Base-by-base conservation (phyloP, 1,139 yeast species). In the Ashbya aceris region DNA sequence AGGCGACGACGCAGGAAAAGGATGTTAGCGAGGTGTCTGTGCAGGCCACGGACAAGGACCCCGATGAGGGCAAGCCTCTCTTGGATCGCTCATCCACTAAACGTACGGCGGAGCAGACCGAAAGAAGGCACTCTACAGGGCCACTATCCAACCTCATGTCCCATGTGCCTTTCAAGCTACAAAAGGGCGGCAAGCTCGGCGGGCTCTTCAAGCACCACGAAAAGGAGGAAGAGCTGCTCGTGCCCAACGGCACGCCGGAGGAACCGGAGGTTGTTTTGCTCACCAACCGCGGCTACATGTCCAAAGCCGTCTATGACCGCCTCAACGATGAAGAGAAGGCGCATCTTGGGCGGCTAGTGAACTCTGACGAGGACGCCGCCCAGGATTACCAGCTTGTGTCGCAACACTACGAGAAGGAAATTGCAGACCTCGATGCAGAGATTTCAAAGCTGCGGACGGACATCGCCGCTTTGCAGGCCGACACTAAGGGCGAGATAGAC, bases 271-370 rank as follows among this genome's bases (percentile, higher is more conserved):
- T 42, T 23, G 46, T 60, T 8, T 56, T 58, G 10, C 52, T 49
- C 30, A 50, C 59, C 2, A 49, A 48, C 11, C 46, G 51, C n/a
- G 60, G 61, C 9, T 45, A 52, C 40, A 38, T 59, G 14, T 55
- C 62, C 8, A 57, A 56, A 44, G 55, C 58, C 1, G 50, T 60
- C 7, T 54, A 55, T 42, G 63, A 60, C 41, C 49, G 50, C 39
- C 43, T 57, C 9, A 40, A 48, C n/a, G 54, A 52, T 37, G 55
- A 58, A 8, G 49, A 49, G 30, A 38, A 46, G 3, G 40, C 44
- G 6, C 61, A 58, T 43, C 40, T 46, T 13, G 42, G 47, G 11
- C 50, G 53, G 45, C 26, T 59, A 14, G 42, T 42, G 10, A 45
- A 49, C 10, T 52, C 42, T 30, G 43, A 46, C 13, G 37, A 42